A percentile compares a stretch with the other conserved stretches of the same genome.
phyloP scores from a whole-genome alignment of 768 basidiomycete species.

The Lactarius psammicola region DNA sequence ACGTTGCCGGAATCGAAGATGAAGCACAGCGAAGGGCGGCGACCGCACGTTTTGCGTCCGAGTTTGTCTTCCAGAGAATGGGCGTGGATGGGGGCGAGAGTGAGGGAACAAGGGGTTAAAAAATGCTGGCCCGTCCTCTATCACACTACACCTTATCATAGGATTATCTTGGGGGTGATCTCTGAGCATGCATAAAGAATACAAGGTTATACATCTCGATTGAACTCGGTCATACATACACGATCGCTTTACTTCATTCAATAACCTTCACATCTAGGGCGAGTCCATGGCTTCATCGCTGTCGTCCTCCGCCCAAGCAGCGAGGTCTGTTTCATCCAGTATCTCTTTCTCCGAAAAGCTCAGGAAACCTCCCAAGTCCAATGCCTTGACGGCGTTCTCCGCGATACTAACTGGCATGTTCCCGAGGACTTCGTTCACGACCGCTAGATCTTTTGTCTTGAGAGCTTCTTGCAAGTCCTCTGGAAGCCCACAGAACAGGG shows the following conservation, averaged over 20 bases:
- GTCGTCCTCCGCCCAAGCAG: slow-evolving; percentile 25
- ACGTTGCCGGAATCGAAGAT: slow-evolving; percentile 26
- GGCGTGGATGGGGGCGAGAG: slow-evolving; percentile 17
- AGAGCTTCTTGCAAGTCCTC: slow-evolving; percentile 71
- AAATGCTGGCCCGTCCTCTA: neutral
- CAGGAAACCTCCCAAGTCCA: slow-evolving; percentile 89
- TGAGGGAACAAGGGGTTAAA: neutral
- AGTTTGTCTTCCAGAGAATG: slow-evolving; percentile 27
- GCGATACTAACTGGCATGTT: slow-evolving; percentile 80
- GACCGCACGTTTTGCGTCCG: slow-evolving; percentile 27
- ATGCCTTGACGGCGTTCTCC: slow-evolving; percentile 72
- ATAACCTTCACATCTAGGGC: neutral
- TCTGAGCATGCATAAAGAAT: neutral
- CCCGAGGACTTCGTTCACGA: slow-evolving; percentile 87
- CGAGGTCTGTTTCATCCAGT: slow-evolving; percentile 56
- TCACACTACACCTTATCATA: neutral
- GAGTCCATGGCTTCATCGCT: slow-evolving; percentile 19
- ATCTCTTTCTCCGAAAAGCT: slow-evolving; percentile 77
- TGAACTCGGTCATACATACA: neutral
- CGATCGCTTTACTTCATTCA: neutral
- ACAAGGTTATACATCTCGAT: neutral
- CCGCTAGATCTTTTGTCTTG: slow-evolving; percentile 65
- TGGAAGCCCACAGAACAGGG: slow-evolving; percentile 73
- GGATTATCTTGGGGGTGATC: neutral
- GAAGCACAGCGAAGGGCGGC: slow-evolving; percentile 23